Evolutionary conservation across 805 yeast genomes (phyloP).

Genomic region (Hanseniaspora meyeri): DNA sequence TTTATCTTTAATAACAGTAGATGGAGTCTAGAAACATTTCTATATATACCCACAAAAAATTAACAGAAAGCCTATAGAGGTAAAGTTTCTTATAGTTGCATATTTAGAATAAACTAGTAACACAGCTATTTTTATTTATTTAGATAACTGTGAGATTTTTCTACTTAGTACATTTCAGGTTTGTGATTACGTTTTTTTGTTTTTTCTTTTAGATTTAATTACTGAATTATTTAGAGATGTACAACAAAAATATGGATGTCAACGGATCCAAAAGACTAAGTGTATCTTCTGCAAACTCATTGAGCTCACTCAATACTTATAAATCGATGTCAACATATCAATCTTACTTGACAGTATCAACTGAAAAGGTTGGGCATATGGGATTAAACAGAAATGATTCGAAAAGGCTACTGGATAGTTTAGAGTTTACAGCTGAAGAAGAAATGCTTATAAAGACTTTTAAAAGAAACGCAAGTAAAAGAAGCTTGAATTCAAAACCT

Average conservation of each 20-base stretch:
- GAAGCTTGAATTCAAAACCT: not conserved
- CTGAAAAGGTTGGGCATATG: not conserved
- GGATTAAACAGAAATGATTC: conserved; percentile 12
- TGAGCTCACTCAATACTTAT: conserved; percentile 11
- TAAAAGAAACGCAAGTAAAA: conserved; percentile 18
- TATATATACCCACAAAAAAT: not conserved
- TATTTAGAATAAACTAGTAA: not conserved
- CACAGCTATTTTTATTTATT: not conserved
- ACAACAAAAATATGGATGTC: not conserved
- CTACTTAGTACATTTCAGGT: no score
- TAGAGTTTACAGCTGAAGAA: conserved; percentile 26
- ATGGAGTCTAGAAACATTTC: not conserved
- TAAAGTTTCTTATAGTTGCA: no score
- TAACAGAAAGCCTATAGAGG: no score
- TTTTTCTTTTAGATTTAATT: no score
- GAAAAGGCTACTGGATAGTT: conserved; percentile 25
- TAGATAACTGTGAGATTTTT: no score
- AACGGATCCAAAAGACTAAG: conserved; percentile 18
- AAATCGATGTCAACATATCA: conserved; percentile 9
- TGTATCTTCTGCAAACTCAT: conserved; percentile 24
- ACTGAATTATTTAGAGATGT: not conserved
- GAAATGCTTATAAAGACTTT: conserved; percentile 22
- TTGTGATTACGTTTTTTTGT: no score
- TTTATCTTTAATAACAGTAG: not conserved
- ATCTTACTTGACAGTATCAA: conserved; percentile 2